Conservation (phyloP, 2,329 filamentous ascomycete species). For the Verticillium zaregamsianum region DNA sequence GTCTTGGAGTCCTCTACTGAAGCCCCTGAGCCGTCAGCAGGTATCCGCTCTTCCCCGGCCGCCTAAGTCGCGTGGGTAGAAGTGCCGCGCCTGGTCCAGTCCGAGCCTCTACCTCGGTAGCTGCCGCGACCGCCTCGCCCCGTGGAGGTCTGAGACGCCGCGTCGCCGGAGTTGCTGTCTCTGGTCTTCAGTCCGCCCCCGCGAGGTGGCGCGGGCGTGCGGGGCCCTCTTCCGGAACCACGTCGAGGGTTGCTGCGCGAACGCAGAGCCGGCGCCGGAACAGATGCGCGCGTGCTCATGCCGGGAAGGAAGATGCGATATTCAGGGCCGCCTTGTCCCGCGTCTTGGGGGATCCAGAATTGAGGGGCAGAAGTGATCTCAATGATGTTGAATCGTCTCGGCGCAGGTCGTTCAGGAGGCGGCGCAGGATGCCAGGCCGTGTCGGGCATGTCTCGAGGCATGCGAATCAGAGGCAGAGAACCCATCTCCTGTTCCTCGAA, state of each 20-base stretch:
- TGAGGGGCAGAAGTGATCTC: slow-evolving; percentile 30
- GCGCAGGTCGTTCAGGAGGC: slow-evolving; percentile 49
- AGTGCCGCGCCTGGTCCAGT: slow-evolving; percentile 32
- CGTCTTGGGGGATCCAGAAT: slow-evolving; percentile 17
- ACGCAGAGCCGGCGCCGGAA: slow-evolving; percentile 31
- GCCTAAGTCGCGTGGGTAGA: slow-evolving; percentile 8
- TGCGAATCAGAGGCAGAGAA: slow-evolving; percentile 65
- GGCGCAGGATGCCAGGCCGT: slow-evolving; percentile 59
- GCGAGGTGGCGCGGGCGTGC: slow-evolving; percentile 16
- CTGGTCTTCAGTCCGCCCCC: slow-evolving; percentile 8
- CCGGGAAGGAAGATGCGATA: slow-evolving; percentile 35
- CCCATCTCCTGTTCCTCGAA: slow-evolving; percentile 80
- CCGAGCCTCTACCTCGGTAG: slow-evolving; percentile 28
- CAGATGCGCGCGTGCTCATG: slow-evolving; percentile 31
- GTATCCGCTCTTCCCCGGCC: background rate
- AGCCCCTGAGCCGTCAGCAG: background rate
- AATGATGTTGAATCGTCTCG: slow-evolving; percentile 42
- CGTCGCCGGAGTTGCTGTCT: slow-evolving; percentile 10
- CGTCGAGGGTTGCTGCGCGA: slow-evolving; percentile 27
- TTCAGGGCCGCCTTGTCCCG: slow-evolving; percentile 4
- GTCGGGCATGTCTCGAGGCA: slow-evolving; percentile 60
- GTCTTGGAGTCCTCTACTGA: background rate
- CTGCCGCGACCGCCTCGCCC: slow-evolving; percentile 24
- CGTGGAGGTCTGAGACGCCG: slow-evolving; percentile 15
- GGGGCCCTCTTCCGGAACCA: slow-evolving; percentile 14